Conservation (phyloP, 140 eudicot genomes). For the Flaveria floridana region DNA sequence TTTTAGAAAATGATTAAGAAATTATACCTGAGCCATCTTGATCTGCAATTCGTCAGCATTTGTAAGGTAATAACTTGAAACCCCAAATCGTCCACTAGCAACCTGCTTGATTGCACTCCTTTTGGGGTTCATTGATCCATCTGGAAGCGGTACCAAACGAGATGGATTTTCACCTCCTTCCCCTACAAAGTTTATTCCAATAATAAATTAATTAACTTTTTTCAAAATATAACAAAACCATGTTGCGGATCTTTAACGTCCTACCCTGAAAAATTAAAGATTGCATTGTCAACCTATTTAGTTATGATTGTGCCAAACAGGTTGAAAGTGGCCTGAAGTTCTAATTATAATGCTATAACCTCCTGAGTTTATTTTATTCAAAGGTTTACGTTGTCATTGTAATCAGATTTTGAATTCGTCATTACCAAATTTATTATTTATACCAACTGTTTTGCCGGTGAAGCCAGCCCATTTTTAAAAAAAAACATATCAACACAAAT, state of each 20-base stretch:
- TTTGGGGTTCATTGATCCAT: conserved; percentile 89
- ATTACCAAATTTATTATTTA: not conserved
- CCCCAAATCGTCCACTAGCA: conserved; percentile 99
- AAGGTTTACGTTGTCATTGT: not conserved
- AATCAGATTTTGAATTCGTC: not conserved
- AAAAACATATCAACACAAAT: not conserved
- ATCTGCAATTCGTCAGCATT: conserved; percentile 97
- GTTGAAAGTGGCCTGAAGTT: not conserved
- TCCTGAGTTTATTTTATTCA: not conserved
- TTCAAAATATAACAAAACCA: not conserved
- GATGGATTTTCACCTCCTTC: conserved; percentile 99
- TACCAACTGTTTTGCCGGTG: not conserved
- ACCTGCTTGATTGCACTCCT: conserved; percentile 99
- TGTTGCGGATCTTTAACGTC: conserved; percentile 1
- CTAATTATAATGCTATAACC: not conserved
- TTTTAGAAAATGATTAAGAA: conserved; percentile 7
- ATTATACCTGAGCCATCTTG: conserved; percentile 96
- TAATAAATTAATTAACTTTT: not conserved
- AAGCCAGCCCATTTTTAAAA: not conserved
- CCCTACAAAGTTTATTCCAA: conserved; percentile 38
- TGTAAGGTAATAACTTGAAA: conserved; percentile 87
- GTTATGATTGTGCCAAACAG: not conserved
- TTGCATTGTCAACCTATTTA: not conserved
- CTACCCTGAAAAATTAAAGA: not conserved
- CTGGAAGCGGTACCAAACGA: conserved; percentile 90